Conservation (phyloP, 306 rosid genomes). For the Inga leiocalycina region DNA sequence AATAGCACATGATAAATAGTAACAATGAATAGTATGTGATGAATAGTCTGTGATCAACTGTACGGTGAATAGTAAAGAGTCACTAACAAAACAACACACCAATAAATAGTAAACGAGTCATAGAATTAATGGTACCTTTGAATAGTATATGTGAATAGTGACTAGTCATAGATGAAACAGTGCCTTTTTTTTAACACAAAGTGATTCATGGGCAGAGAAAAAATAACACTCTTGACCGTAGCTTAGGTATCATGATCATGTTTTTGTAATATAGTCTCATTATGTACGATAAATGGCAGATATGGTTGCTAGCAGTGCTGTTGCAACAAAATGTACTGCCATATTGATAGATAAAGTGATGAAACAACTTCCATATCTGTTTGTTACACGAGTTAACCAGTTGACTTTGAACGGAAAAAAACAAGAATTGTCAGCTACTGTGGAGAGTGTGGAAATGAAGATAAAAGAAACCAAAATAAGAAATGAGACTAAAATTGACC, state of each 20-base stretch:
- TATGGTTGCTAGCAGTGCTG: neutral
- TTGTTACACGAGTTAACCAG: neutral
- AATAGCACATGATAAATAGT: no score
- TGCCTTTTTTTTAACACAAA: no score
- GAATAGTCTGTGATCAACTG: no score
- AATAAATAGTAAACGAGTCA: no score
- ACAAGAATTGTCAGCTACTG: neutral
- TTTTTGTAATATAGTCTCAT: neutral
- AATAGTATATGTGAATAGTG: no score
- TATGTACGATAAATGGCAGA: neutral
- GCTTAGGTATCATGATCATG: neutral
- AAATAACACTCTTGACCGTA: neutral
- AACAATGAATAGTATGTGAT: no score
- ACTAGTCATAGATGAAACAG: no score
- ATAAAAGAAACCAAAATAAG: neutral
- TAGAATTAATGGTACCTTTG: no score
- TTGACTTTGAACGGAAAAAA: constrained; percentile 5
- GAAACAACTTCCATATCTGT: neutral
- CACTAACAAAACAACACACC: no score
- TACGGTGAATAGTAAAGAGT: no score
- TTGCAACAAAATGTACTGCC: neutral
- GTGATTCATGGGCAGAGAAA: no score
- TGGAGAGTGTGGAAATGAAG: neutral
- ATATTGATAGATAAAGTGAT: neutral
- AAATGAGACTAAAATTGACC: neutral